Conservation (phyloP, 2,329 filamentous ascomycete species). For the Trichoderma breve region DNA sequence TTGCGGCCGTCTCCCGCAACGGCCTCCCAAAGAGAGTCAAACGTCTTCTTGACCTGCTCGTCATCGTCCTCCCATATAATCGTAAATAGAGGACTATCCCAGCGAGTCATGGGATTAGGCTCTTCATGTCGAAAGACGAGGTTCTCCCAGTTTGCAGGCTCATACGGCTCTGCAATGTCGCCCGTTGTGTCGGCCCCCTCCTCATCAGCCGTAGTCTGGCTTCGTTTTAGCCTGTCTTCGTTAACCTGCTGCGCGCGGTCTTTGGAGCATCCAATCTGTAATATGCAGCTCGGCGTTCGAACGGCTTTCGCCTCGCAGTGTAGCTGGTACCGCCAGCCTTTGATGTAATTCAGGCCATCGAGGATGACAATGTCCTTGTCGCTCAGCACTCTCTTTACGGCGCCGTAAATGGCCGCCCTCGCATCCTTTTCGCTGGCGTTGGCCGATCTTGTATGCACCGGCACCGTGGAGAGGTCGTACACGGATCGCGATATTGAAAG, state of each 20-base stretch:
- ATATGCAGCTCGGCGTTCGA: constrained; percentile 70
- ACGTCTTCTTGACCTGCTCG: constrained; percentile 54
- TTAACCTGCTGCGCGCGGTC: constrained; percentile 60
- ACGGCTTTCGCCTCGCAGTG: constrained; percentile 82
- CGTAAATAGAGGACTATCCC: constrained; percentile 81
- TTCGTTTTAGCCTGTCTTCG: constrained; percentile 49
- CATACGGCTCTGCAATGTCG: constrained; percentile 45
- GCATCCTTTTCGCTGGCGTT: constrained; percentile 79
- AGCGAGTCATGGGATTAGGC: constrained; percentile 78
- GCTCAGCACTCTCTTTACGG: constrained; percentile 72
- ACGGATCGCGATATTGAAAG: constrained; percentile 68
- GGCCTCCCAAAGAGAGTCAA: constrained; percentile 71
- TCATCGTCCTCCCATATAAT: constrained; percentile 72
- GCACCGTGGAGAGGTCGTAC: constrained; percentile 63
- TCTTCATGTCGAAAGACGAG: constrained; percentile 82
- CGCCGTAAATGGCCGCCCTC: constrained; percentile 70
- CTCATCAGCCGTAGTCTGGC: background rate
- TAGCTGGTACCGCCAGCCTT: constrained; percentile 83
- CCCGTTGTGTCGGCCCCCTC: background rate
- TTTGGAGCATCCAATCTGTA: constrained; percentile 60
- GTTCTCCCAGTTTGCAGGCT: constrained; percentile 67
- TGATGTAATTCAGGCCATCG: constrained; percentile 84
- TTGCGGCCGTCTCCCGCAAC: constrained; percentile 63
- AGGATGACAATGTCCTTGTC: constrained; percentile 74
- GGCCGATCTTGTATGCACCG: constrained; percentile 64